Evolutionary conservation across 1,139 yeast species (phyloP), one percentile per base, ranked within the genome.

Genomic region (Hyphopichia buzzinii): DNA sequence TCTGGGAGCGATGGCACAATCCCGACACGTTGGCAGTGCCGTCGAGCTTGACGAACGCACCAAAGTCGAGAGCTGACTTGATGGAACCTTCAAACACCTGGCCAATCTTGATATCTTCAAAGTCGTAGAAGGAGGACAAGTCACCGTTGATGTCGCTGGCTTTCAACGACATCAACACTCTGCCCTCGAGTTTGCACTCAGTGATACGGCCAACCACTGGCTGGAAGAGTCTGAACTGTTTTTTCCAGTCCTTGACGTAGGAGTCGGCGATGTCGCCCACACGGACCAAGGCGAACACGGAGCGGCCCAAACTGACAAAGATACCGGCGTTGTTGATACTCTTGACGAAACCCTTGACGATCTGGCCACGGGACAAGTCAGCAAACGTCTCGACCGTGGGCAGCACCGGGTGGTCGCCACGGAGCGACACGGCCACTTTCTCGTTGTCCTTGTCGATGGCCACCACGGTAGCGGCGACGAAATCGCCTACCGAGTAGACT

Each of bases 241-340:
- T 79, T 65, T 86, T 86, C 97, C 97, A 92, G 45, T 92, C 95
- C 49, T 83, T 82, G 53, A 88, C 66, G 52, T 68, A 86, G 1
- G 84, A 72, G 52, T 92, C 97, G 8, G 95, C 86, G 35, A 90
- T 68, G 57, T 90, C 92, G 32, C 84, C 64, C 33, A 88, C 81
- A 54, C 88, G 82, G 24, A 87, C 95, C 52, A 92, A 79, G 2
- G 92, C 97, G 50, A 78, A 78, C 19, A 86, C 70, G 2, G 74
- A 67, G 47, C 87, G 75, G 24, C 95, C 90, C 43, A 92, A 66
- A 16, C 87, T 73, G 33, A 92, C 83, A 54, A 84, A 87, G 24
- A 90, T 61, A 59, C 97, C 97, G 41, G 80, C 77, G 48, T 83
- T 81, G 14, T 85, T 77, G 33, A 89, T 74, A 44, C 81, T 81